Evolutionary conservation across 768 basidiomycete genomes (phyloP).

Genomic region (Suillus decipiens): DNA sequence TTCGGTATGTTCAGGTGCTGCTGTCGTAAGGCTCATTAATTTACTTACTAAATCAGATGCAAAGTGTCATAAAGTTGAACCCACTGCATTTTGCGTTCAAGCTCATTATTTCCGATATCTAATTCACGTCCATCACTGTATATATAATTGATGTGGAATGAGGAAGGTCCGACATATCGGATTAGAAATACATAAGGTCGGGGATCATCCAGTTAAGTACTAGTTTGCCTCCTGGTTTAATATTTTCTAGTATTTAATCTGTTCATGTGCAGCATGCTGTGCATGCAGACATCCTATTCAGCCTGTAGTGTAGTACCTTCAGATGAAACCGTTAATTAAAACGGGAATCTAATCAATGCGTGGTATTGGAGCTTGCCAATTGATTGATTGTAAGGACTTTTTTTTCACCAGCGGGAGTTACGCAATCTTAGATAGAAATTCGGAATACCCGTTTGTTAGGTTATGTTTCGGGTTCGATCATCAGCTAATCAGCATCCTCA

Average conservation of each 20-base stretch:
- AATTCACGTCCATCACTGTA: conserved; percentile 7
- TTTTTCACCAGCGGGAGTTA: no score
- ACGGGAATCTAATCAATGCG: not conserved
- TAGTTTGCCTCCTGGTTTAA: conserved; percentile 5
- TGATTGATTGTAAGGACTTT: not conserved
- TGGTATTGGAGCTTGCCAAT: not conserved
- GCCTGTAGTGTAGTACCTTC: not conserved
- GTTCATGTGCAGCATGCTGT: not conserved
- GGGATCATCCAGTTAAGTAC: conserved; percentile 1
- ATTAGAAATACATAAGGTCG: not conserved
- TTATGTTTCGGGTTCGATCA: not conserved
- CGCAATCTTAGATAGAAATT: not conserved
- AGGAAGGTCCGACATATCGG: not conserved
- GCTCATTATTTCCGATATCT: conserved; percentile 10
- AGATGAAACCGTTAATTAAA: not conserved
- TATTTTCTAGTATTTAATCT: not conserved
- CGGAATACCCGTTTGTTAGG: not conserved
- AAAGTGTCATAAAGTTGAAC: not conserved
- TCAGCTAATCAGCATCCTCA: not conserved
- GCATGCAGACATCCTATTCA: not conserved
- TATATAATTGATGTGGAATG: not conserved
- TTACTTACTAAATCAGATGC: not conserved
- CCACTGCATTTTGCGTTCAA: not conserved
- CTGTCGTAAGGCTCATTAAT: conserved; percentile 1
- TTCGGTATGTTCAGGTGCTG: not conserved